Conservation (phyloP, 2,329 filamentous ascomycete species). For the Scytalidium sp. region DNA sequence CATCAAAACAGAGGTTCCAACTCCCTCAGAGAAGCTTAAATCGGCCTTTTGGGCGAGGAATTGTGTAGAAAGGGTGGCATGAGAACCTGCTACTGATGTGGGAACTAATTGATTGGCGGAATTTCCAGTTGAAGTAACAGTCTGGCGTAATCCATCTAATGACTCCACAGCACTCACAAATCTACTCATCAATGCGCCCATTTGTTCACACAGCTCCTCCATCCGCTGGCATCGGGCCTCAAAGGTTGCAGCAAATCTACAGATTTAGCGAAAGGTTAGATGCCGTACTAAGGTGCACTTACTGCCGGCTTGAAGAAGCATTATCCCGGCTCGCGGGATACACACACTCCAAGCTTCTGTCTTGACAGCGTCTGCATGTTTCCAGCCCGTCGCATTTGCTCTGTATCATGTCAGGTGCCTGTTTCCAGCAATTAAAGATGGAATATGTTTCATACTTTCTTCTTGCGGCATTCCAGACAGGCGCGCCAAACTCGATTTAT, state of each 20-base stretch:
- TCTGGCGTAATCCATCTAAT: too few relatives aligned
- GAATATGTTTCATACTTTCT: background rate
- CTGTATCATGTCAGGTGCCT: background rate
- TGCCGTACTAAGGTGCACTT: background rate
- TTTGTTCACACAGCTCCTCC: background rate
- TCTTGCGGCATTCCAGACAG: slow-evolving; percentile 3
- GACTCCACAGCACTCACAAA: background rate
- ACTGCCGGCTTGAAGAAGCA: slow-evolving; percentile 2
- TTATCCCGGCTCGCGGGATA: slow-evolving; percentile 1
- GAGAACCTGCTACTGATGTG: too few relatives aligned
- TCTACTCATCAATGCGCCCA: background rate
- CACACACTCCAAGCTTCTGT: background rate
- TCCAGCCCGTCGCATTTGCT: slow-evolving; percentile 1
- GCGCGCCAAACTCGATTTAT: slow-evolving; percentile 1
- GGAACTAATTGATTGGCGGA: too few relatives aligned
- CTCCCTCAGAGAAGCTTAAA: background rate
- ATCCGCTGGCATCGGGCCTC: slow-evolving; percentile 2
- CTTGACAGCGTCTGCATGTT: background rate
- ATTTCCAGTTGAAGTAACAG: too few relatives aligned
- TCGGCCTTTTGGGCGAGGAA: background rate
- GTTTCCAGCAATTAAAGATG: too few relatives aligned
- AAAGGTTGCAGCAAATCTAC: slow-evolving; percentile 1
- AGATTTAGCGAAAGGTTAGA: too few relatives aligned
- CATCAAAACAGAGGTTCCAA: background rate
- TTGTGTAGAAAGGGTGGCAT: too few relatives aligned